Base-by-base conservation (phyloP, 75 land plant species). In the Pinus albicaulis region DNA sequence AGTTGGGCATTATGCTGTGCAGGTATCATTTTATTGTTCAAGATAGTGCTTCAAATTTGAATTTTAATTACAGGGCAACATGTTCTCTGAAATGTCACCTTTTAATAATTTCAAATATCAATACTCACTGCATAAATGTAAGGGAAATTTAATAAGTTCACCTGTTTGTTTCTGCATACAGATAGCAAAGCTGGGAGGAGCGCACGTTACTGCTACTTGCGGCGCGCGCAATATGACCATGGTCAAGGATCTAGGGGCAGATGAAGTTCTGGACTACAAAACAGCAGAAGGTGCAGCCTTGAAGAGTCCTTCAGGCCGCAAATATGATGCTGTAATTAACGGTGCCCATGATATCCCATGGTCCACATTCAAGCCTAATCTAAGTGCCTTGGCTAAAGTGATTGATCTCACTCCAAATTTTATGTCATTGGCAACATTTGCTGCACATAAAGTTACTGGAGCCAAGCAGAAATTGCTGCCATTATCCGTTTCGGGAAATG, bases 201-300 rank as follows among this genome's bases (percentile, higher is more conserved):
- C 84, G 3, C 93, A 90, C 55, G 95, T 92, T n/a, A 92, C 95
- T 13, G 92, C 95, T 26, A 92, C 92, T 19, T 90, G 92, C 76
- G 95, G 92, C 2, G 87, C 82, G 4, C 88, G 92, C 25, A 90
- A 92, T 66, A 57, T 88, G 11, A 82, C 86, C 5, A 17, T 90
- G 20, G 79, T 92, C 36, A 86, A 81, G 75, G 83, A 87, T 59
- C 75, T 92, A 11, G 95, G 95, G 1, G 95, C 95, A 6, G 94
- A 89, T 77, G 92, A 89, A 70, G 92, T 92, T 1, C 59, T 92
- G 56, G 94, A 92, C 52, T 92, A 90, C 83, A 88, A 79, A 44
- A 84, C 89, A 7, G 86, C 89, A 7, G 91, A 90, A 55, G 95
- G 95, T 7, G 78, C 57, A 14, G 74, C 74, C 19, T 57, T 86